phyloP scores from a whole-genome alignment of 169 alveolate species.

The Perkinsus marinus region DNA sequence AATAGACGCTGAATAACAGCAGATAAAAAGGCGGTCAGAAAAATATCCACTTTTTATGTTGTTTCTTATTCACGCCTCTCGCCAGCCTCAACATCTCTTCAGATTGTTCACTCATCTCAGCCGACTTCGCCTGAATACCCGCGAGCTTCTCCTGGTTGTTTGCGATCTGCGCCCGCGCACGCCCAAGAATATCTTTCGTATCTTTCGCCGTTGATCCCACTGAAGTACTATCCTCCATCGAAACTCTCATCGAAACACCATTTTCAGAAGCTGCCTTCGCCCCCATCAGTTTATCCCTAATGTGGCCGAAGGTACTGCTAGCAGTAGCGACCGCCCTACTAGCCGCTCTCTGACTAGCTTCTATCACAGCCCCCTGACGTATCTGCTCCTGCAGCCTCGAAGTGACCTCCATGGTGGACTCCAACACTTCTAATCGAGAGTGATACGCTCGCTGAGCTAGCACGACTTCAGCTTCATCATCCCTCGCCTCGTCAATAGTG shows the following conservation, averaged over 20 bases:
- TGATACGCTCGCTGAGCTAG: not conserved
- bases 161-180: not conserved
- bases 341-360: not conserved
- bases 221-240: not conserved
- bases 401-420: not conserved
- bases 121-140: not conserved
- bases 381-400: not conserved
- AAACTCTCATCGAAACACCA: not conserved
- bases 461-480: not conserved
- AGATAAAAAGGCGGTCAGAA: not conserved
- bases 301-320: not conserved
- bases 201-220: not conserved
- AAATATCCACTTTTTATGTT: not conserved
- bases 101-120: not conserved
- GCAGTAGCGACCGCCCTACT: not conserved
- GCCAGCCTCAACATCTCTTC: not conserved
- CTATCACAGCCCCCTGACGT: not conserved
- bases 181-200: not conserved
- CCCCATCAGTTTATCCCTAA: not conserved
- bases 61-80: not conserved
- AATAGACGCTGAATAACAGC: too few species aligned
- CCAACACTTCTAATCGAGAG: not conserved
- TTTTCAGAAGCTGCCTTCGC: not conserved
- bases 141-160: not conserved
- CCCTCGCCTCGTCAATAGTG: not conserved